Evolutionary conservation across 2,329 filamentous ascomycete species (phyloP).

Genomic region (Neonectria coccinea): DNA sequence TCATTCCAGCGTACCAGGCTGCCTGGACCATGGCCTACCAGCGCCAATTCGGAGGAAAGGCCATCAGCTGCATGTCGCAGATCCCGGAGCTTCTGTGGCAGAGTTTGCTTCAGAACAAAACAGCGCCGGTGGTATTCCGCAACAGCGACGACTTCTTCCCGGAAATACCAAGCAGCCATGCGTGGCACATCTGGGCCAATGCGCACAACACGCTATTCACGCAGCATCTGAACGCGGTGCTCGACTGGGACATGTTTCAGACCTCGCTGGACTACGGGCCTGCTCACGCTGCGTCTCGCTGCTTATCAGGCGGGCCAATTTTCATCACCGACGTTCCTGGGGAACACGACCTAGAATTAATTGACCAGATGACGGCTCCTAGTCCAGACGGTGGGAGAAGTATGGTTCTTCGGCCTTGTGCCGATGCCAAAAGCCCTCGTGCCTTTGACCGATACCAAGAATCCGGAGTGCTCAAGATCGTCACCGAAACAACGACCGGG

Average conservation of each 20-base stretch:
- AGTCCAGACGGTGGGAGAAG: neutral
- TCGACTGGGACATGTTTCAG: constrained; percentile 77
- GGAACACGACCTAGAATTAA: constrained; percentile 76
- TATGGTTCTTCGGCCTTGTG: neutral
- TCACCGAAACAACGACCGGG: neutral
- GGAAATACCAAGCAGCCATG: constrained; percentile 77
- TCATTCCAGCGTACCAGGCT: constrained; percentile 80
- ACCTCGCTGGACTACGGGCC: constrained; percentile 71
- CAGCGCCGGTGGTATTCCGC: constrained; percentile 76
- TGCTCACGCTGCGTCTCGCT: constrained; percentile 84
- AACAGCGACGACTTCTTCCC: constrained; percentile 92
- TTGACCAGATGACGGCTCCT: constrained; percentile 70
- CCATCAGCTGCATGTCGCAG: constrained; percentile 91
- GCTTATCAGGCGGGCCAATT: constrained; percentile 85
- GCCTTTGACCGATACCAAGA: constrained; percentile 14
- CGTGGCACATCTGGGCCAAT: constrained; percentile 91
- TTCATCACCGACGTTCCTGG: constrained; percentile 89
- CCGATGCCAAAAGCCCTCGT: constrained; percentile 1
- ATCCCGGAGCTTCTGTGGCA: constrained; percentile 84
- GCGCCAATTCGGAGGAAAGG: constrained; percentile 76
- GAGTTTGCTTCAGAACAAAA: constrained; percentile 79
- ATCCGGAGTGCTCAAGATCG: constrained; percentile 9
- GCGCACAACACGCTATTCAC: constrained; percentile 85
- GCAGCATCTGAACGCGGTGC: constrained; percentile 82
- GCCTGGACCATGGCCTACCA: constrained; percentile 82